Percentiles rank a stretch among this genome's conserved stretches.
Evolutionary conservation across 2,329 filamentous ascomycete species (phyloP).

Genomic region (Ciborinia camelliae): DNA sequence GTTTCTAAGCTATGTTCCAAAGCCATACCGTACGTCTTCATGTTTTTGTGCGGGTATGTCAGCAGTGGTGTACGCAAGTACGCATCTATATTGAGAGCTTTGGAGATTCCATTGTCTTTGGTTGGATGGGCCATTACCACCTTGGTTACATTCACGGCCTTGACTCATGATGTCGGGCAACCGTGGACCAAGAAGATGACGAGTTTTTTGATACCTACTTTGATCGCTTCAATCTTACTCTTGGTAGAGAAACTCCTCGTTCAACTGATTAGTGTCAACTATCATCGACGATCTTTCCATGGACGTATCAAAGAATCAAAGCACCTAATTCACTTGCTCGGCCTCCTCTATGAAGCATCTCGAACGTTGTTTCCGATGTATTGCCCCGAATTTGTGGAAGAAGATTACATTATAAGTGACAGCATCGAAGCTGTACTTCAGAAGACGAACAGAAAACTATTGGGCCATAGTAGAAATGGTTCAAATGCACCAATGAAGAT

Average conservation of each 20-base stretch:
- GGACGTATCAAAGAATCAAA: slow-evolving; percentile 86
- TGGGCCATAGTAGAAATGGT: slow-evolving; percentile 49
- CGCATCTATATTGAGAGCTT: slow-evolving; percentile 58
- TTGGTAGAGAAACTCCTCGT: slow-evolving; percentile 76
- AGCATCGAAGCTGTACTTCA: slow-evolving; percentile 67
- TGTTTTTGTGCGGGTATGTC: slow-evolving; percentile 67
- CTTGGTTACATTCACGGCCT: slow-evolving; percentile 58
- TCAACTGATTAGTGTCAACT: slow-evolving; percentile 79
- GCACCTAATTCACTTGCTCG: slow-evolving; percentile 75
- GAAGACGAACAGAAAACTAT: slow-evolving; percentile 47
- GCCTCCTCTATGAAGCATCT: slow-evolving; percentile 86
- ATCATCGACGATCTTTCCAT: slow-evolving; percentile 81
- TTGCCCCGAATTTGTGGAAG: slow-evolving; percentile 83
- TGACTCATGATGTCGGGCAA: slow-evolving; percentile 40
- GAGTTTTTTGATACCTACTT: slow-evolving; percentile 62
- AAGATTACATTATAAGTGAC: slow-evolving; percentile 90
- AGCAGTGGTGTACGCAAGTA: slow-evolving; percentile 70
- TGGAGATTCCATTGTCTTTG: slow-evolving; percentile 64
- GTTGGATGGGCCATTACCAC: slow-evolving; percentile 66
- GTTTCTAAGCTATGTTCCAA: slow-evolving; percentile 62
- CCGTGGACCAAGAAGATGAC: slow-evolving; percentile 58
- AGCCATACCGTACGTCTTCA: slow-evolving; percentile 58
- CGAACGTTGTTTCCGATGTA: slow-evolving; percentile 87
- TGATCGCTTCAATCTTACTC: slow-evolving; percentile 67
- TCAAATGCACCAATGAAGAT: slow-evolving; percentile 74